Base-by-base conservation (phyloP, 2,329 filamentous ascomycete species). In the Sporothrix pallida region DNA sequence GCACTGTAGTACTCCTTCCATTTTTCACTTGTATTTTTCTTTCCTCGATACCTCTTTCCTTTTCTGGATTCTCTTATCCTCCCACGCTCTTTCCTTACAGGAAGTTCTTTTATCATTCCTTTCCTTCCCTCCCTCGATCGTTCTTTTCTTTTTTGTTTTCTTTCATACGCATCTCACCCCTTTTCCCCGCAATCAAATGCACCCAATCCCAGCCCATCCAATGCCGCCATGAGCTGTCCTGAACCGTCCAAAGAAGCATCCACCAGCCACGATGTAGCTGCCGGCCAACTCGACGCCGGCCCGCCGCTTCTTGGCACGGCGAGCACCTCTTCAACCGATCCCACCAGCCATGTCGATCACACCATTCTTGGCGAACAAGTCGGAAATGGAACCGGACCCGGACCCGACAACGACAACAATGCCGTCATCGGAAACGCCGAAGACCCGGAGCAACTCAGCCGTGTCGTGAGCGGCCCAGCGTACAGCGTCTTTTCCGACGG, bases 401-500 rank as follows among this genome's bases (percentile, higher is more conserved):
- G 31, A 37, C 31, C 31, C 31, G 31, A 37, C 31, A 37, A 37
- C 31, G 3, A 37, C 31, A 37, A 62, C 54, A 4, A 71, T n/a
- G 69, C 48, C 20, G 42, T 42, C 70, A 31, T 26, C 20, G 7
- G 31, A 5, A 44, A 68, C 62, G 23, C 52, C 15, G 26, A 48
- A 6, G 80, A 83, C 73, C 77, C 80, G 52, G 82, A 82, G 74
- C 76, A 77, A 1, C 78, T 84, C 5, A 79, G 77, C 3, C 81
- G 80, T 2, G 80, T 81, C 37, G 78, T 80, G 8, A 83, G 80
- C 70, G 83, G 83, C 0, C 83, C 83, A 5, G 79, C 79, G 2
- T 85, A 85, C 77, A 83, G 78, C 73, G 79, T 81, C 63, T 85
- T 85, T 77, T 81, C 83, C 4, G 77, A 75, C 15, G 56, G 77